Percentiles rank a stretch among this genome's conserved stretches.
These are phyloP conservation scores for Handroanthus guayacan DNA, from an alignment of 257 asterid genomes.

Conservation along the genomic window DNA sequence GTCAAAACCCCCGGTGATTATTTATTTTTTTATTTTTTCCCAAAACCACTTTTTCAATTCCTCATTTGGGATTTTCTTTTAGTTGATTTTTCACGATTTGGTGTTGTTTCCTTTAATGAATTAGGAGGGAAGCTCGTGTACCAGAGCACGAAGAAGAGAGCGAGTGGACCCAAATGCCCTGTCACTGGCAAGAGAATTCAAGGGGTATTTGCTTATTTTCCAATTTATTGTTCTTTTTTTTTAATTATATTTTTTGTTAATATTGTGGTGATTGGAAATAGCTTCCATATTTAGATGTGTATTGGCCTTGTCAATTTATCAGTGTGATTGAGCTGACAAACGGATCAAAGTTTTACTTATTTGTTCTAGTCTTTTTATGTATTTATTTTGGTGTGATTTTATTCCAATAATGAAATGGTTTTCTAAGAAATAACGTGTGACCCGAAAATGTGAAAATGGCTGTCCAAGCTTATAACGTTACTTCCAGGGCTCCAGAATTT, in stretches of 20 bases:
- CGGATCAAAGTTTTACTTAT: neutral
- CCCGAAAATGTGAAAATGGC: neutral
- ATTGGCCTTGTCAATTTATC: neutral
- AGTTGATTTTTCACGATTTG: neutral
- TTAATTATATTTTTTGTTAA: neutral
- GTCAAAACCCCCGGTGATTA: constrained; percentile 78
- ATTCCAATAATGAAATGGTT: neutral
- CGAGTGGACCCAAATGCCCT: constrained; percentile 88
- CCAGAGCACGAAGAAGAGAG: constrained; percentile 81
- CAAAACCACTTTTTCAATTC: neutral
- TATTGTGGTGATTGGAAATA: neutral
- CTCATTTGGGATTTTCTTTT: neutral
- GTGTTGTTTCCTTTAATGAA: neutral
- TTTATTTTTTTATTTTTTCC: too few relatives aligned
- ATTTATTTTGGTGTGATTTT: neutral
- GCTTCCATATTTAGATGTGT: neutral
- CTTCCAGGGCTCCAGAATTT: neutral
- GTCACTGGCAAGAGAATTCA: constrained; percentile 87
- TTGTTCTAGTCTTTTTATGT: neutral
- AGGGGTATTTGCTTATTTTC: constrained; percentile 61
- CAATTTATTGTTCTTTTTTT: neutral
- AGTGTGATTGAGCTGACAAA: neutral
- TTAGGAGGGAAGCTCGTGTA: constrained; percentile 79
- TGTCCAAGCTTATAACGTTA: neutral
- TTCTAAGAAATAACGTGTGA: neutral